phyloP scores from a whole-genome alignment of 768 basidiomycete species.

The Rhodotorula graminis region DNA sequence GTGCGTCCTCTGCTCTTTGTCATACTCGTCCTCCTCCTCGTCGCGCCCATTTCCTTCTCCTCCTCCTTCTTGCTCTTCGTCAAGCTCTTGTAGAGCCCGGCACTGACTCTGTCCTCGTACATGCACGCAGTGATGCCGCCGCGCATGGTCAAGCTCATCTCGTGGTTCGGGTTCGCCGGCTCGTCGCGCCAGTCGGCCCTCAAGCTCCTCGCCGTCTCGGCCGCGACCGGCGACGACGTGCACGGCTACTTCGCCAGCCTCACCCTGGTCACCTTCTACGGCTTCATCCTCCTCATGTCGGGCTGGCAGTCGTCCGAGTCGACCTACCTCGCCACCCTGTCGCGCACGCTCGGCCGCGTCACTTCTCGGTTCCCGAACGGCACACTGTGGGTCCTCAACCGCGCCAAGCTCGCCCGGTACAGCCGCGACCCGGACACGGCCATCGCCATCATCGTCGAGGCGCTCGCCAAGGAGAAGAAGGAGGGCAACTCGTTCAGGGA shows the following conservation, averaged over 20 bases:
- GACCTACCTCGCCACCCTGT: conserved; percentile 7
- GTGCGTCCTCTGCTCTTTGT: not conserved
- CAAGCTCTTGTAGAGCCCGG: too few relatives aligned
- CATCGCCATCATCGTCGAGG: conserved; percentile 19
- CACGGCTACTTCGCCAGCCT: conserved; percentile 30
- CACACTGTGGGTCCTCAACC: conserved; percentile 33
- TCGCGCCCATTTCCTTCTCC: too few relatives aligned
- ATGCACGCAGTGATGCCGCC: not conserved
- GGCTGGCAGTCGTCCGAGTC: conserved; percentile 32
- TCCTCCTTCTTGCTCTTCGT: too few relatives aligned
- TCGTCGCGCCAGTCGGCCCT: conserved; percentile 22
- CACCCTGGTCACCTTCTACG: conserved; percentile 26
- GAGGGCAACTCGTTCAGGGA: conserved; percentile 26
- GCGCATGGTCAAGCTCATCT: conserved; percentile 27
- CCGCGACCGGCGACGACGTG: conserved; percentile 18
- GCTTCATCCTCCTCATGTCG: conserved; percentile 33
- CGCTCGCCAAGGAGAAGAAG: conserved; percentile 1
- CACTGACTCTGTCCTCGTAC: too few relatives aligned
- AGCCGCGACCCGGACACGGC: conserved; percentile 9
- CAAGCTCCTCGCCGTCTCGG: conserved; percentile 31
- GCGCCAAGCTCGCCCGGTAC: conserved; percentile 30
- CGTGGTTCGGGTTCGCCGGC: conserved; percentile 25
- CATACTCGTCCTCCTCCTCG: too few relatives aligned
- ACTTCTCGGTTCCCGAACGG: conserved; percentile 18
- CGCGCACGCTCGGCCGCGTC: conserved; percentile 18